Evolutionary conservation across 225 moss, liverwort and hornwort genomes (phyloP), one percentile per base, ranked within the genome.

Genomic region (Sphagnum contortum): DNA sequence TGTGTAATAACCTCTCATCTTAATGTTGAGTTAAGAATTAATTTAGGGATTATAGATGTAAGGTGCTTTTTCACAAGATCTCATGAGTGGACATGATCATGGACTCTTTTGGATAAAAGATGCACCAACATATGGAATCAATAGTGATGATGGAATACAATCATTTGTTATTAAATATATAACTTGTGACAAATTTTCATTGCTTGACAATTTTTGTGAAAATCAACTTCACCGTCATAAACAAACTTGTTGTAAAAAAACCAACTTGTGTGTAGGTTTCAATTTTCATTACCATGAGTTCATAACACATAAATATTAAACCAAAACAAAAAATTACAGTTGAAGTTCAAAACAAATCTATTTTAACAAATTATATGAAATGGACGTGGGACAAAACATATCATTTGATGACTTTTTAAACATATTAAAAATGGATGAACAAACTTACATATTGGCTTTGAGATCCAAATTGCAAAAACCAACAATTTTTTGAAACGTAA

Each of bases 201-300:
- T 63, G 4, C 48, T 3, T 29, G 29, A 29, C 48, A 3, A 50
- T 49, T 6, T 63, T 4, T n/a, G 9, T 47, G 48, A 68, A 3
- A n/a, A 12, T 2, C 68, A 68, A 60, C 48, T 29, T 9, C 49
- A 68, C 10, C 3, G 45, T n/a, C 68, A 51, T 49, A 68, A 68
- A 60, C 29, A 29, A 29, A 29, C 29, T 29, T 29, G 29, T 29
- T 29, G 29, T 29, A 29, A 29, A 29, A 29, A 29, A 29, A 29
- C 29, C 29, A 29, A 29, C 29, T 29, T 29, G 29, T 29, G 29
- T 29, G 29, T 29, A 29, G 29, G 29, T 29, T 29, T 29, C 29
- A 29, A 29, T 29, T 29, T 29, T 29, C 29, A 29, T 29, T 29
- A 0, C 29, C 29, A 29, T 29, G 0, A 29, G 29, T 29, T 29